These are phyloP conservation scores for Metschnikowia picachoensis DNA, from an alignment of 805 yeast species.

Conservation along the genomic window DNA sequence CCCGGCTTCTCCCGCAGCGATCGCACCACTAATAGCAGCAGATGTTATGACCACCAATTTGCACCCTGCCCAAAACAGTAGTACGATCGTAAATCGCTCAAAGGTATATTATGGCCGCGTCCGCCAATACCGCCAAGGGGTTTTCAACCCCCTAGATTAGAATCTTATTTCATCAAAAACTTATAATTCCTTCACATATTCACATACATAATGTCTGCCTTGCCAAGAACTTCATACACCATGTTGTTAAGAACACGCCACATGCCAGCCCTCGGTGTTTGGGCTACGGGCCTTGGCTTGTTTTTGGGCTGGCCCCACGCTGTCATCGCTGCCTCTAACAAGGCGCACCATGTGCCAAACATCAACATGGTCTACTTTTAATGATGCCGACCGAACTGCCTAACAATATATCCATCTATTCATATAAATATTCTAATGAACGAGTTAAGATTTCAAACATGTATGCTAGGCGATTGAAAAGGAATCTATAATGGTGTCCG, in stretches of 20 bases:
- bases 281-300: conserved; percentile 29
- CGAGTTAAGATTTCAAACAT: too few relatives aligned
- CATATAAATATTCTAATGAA: neutral
- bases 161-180: neutral
- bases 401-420: neutral
- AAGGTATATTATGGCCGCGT: too few relatives aligned
- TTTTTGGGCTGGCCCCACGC: conserved; percentile 39
- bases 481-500: too few relatives aligned
- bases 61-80: neutral
- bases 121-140: too few relatives aligned
- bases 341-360: conserved; percentile 24
- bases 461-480: too few relatives aligned
- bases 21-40: conserved; percentile 2
- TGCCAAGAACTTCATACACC: conserved; percentile 22
- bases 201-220: conserved; percentile 9
- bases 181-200: neutral
- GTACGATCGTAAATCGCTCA: neutral
- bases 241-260: conserved; percentile 25
- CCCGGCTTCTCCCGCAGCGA: conserved; percentile 1
- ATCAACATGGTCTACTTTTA: conserved; percentile 21
- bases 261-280: conserved; percentile 26
- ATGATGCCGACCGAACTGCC: too few relatives aligned
- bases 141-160: too few relatives aligned
- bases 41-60: neutral
- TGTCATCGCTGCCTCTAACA: conserved; percentile 23